Base-by-base conservation (phyloP, 164 flowering plant species). In the Buxus sempervirens region DNA sequence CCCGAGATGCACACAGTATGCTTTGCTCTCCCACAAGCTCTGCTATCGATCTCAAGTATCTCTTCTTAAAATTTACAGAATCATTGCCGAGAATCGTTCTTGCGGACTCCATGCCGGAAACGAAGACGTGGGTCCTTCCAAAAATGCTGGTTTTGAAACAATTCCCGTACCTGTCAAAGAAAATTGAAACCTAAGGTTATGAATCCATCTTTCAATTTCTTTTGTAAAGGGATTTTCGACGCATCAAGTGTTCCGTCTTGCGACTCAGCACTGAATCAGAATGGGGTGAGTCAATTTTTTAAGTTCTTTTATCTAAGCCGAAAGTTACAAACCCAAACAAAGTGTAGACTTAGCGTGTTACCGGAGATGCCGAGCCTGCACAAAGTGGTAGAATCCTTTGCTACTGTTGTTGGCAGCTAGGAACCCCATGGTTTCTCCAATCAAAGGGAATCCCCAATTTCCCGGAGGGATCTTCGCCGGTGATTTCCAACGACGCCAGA, bases 351-450 rank as follows among this genome's bases (percentile, higher is more conserved):
- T n/a, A n/a, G n/a, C n/a, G n/a, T n/a, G n/a, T 68, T 77, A 81
- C 86, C 80, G 70, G 63, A 67, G 70, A 57, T 75, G 78, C 49
- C 89, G 86, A 64, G 72, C 18, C 14, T 62, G 81, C 14, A 86
- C 86, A 45, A 86, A 86, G 0, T 82, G 76, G 27, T 83, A 86
- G 69, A 83, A 71, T 25, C 88, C 90, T 60, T 70, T 71, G 72
- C 67, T 66, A 66, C 82, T 70, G 58, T 72, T 77, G 49, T 73
- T 76, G 27, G 88, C 85, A 9, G 81, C 79, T 66, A 82, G 68
- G 76, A 84, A 84, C 38, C 80, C 79, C 16, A 86, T 56, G 14
- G 88, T 82, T 65, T 86, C 90, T 66, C 90, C 88, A n/a, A 86
- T 75, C 42, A 83, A 62, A 20, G 90, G 88, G 7, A 81, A 60